These are phyloP conservation scores for Saccharomycopsis sp. DNA, from an alignment of 805 yeast species.

Conservation along the genomic window DNA sequence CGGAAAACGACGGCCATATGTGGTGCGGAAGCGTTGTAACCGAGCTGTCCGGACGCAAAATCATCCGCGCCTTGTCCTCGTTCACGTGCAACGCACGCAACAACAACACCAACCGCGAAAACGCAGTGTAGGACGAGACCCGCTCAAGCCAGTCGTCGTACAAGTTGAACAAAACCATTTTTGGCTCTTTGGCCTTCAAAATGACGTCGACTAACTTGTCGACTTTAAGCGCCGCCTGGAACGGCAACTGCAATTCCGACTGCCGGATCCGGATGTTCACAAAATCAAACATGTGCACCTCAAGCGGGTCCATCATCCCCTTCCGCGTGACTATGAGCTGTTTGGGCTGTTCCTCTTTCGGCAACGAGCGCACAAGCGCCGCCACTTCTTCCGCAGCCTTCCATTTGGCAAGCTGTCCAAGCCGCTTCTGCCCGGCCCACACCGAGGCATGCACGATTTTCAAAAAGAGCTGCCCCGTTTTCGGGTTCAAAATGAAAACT, in stretches of 20 bases:
- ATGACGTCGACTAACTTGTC: slow-evolving; percentile 76
- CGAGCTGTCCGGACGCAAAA: slow-evolving; percentile 68
- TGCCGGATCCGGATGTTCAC: slow-evolving; percentile 87
- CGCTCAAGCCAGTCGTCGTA: slow-evolving; percentile 91
- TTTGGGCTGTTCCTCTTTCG: slow-evolving; percentile 90
- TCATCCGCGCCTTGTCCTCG: slow-evolving; percentile 66
- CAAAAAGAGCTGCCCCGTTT: slow-evolving; percentile 82
- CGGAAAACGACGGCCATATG: slow-evolving; percentile 85
- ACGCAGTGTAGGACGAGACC: slow-evolving; percentile 87
- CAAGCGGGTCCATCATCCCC: slow-evolving; percentile 89
- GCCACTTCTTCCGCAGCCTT: slow-evolving; percentile 97
- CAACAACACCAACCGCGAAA: slow-evolving; percentile 78
- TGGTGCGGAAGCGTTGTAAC: slow-evolving; percentile 70
- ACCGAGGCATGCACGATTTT: slow-evolving; percentile 89
- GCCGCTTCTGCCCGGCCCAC: slow-evolving; percentile 94
- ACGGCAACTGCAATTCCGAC: slow-evolving; percentile 84
- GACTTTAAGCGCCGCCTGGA: slow-evolving; percentile 75
- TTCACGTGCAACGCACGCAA: slow-evolving; percentile 75
- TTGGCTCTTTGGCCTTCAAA: slow-evolving; percentile 82
- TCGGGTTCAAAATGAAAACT: slow-evolving; percentile 81
- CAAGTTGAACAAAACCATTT: slow-evolving; percentile 82
- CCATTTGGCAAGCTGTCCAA: slow-evolving; percentile 94
- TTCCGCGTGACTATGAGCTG: slow-evolving; percentile 86
- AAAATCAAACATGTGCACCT: slow-evolving; percentile 94
- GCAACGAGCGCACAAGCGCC: slow-evolving; percentile 79